Evolutionary conservation across 1,139 yeast genomes (phyloP), one percentile per base, ranked within the genome.

Genomic region (Komagataea norvegica): DNA sequence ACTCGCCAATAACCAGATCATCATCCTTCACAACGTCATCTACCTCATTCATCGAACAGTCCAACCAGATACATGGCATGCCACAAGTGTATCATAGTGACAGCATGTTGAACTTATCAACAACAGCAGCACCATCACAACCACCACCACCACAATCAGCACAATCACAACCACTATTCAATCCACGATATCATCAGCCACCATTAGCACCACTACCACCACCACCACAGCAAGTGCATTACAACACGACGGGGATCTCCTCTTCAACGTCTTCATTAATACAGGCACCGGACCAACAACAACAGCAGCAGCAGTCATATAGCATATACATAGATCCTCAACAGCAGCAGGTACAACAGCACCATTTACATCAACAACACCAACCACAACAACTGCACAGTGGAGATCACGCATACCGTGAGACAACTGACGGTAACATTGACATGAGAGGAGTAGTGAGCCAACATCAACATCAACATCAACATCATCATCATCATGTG

Each of bases 1-100:
- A 17, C 24, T 9, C 6, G 8, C n/a, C 23, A 23, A n/a, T 31
- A 26, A 11, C 39, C 24, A n/a, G n/a, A n/a, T n/a, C n/a, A n/a
- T n/a, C 17, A 29, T 21, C 28, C 20, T 18, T 29, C 25, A 8
- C 31, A 29, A 20, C 31, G 17, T 20, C 24, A 17, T 4, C 17
- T 15, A 9, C 17, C 20, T 29, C 31, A 21, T 21, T 21, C 24
- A 21, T 21, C 11, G 24, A 21, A 21, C 24, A 21, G n/a, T n/a
- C n/a, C n/a, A n/a, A n/a, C n/a, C n/a, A n/a, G n/a, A n/a, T n/a
- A 21, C 24, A 21, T 8, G 11, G 10, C 11, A 21, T 21, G 10
- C 24, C 24, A 8, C 10, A 11, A 10, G 27, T 8, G 13, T 25
- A 25, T n/a, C 9, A 25, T 25, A n/a, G 27, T 25, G 27, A n/a